Evolutionary conservation across 148 eudicot genomes (phyloP).

Genomic region (Simmondsia chinensis): DNA sequence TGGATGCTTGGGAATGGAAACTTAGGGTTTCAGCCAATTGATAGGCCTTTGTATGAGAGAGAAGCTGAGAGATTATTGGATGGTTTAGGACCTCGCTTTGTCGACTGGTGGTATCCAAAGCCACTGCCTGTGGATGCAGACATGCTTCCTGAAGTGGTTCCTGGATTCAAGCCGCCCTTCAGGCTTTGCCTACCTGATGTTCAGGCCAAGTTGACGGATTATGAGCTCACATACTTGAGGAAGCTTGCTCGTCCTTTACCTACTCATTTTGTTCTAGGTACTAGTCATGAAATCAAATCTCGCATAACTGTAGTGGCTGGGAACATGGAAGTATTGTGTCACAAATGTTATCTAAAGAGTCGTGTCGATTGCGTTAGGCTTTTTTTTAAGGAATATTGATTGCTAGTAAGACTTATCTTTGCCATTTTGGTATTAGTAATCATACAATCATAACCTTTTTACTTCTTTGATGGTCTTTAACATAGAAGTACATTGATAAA

Average conservation of each 20-base stretch:
- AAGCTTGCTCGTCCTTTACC: constrained; percentile 78
- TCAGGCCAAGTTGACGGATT: constrained; percentile 56
- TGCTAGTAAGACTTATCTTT: too few species aligned
- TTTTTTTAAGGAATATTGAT: too few species aligned
- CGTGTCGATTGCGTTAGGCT: too few species aligned
- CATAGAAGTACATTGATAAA: too few species aligned
- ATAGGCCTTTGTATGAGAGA: constrained; percentile 62
- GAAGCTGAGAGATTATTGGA: constrained; percentile 87
- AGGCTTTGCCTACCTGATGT: constrained; percentile 62
- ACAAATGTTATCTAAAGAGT: too few species aligned
- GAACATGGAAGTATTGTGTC: too few species aligned
- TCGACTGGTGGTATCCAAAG: constrained; percentile 96
- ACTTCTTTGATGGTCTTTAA: too few species aligned
- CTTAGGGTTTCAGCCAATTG: constrained; percentile 12
- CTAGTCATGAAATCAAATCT: too few species aligned
- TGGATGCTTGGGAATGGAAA: constrained; percentile 10
- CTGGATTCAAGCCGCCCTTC: constrained; percentile 72
- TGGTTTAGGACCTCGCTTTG: constrained; percentile 87
- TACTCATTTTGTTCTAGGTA: constrained; percentile 95
- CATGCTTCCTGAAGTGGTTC: constrained; percentile 70
- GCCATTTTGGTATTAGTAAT: too few species aligned
- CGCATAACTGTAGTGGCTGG: too few species aligned
- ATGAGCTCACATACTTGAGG: constrained; percentile 84
- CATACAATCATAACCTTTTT: too few species aligned
- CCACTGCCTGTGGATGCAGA: constrained; percentile 95